Conservation (phyloP, 352 stramenopile genomes). For the Phytophthora hibernalis region DNA sequence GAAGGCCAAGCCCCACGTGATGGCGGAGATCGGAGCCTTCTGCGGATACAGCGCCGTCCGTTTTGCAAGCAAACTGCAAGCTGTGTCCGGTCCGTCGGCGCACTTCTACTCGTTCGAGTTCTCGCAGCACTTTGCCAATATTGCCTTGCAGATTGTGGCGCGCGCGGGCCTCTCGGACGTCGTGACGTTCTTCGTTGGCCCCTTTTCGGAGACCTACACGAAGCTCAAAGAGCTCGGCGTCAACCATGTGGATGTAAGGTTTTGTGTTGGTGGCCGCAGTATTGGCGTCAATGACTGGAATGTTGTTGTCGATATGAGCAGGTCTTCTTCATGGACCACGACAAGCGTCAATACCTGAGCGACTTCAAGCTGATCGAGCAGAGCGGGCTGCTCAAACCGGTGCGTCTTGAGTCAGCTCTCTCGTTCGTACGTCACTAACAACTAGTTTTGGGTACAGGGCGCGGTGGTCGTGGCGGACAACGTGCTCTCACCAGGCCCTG, state of each 20-base stretch:
- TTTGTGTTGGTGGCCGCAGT: not conserved
- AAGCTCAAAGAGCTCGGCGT: constrained; percentile 35
- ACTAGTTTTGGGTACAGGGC: constrained; percentile 18
- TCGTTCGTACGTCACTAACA: not conserved
- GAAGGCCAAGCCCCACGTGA: constrained; percentile 41
- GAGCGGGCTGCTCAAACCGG: constrained; percentile 34
- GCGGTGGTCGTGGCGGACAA: constrained; percentile 47
- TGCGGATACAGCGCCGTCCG: constrained; percentile 55
- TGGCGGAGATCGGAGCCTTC: constrained; percentile 57
- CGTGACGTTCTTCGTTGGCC: constrained; percentile 39
- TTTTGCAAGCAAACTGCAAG: constrained; percentile 40
- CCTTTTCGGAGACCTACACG: constrained; percentile 40
- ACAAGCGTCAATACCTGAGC: constrained; percentile 36
- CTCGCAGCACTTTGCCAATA: constrained; percentile 39
- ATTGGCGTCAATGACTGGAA: not conserved
- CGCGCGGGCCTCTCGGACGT: constrained; percentile 36
- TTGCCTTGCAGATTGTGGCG: constrained; percentile 35
- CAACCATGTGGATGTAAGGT: constrained; percentile 31
- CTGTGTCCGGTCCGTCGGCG: constrained; percentile 22
- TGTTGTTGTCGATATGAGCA: constrained; percentile 14
- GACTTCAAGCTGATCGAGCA: constrained; percentile 45
- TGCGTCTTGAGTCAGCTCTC: not conserved
- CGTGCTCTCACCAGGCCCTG: constrained; percentile 37
- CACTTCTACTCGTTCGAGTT: constrained; percentile 60
- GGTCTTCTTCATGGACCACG: constrained; percentile 49